phyloP scores from a whole-genome alignment of 1,284 basidiomycete genomes.

The Porogramme epimiltina region DNA sequence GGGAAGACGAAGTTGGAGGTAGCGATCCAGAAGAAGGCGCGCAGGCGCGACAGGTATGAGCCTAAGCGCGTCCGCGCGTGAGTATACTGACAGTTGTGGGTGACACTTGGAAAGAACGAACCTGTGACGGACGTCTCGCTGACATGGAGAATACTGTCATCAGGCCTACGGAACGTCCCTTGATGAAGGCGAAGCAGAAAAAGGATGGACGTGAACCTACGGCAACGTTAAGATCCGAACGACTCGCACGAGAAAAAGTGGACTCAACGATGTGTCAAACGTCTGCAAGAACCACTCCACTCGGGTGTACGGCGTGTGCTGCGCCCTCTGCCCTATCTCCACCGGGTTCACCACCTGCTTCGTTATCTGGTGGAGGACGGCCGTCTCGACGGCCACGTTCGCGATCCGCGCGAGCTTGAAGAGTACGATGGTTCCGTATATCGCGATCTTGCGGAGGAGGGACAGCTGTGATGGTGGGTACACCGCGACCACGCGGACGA shows the following conservation, averaged over 20 bases:
- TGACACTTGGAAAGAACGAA: too few relatives aligned
- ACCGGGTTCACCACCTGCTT: not conserved
- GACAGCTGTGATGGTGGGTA: not conserved
- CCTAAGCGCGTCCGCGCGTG: too few relatives aligned
- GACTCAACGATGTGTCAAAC: not conserved
- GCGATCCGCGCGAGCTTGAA: constrained; percentile 6
- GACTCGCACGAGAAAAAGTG: not conserved
- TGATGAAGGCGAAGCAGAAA: too few relatives aligned
- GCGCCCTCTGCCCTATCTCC: not conserved
- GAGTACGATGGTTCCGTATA: constrained; percentile 1
- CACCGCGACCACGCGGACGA: constrained; percentile 6
- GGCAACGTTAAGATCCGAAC: too few relatives aligned
- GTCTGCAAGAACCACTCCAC: constrained; percentile 7
- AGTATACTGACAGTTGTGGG: too few relatives aligned
- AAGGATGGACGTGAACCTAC: too few relatives aligned
- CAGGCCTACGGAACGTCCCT: too few relatives aligned
- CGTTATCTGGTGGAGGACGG: not conserved
- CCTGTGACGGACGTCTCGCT: too few relatives aligned
- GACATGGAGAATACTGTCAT: too few relatives aligned
- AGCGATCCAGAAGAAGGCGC: constrained; percentile 33
- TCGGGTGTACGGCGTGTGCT: constrained; percentile 1
- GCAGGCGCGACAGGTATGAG: constrained; percentile 1
- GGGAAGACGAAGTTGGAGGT: constrained; percentile 35
- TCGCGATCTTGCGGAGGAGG: not conserved
- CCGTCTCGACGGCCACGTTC: not conserved